These are phyloP conservation scores for Coemansia sp. DNA, from an alignment of 192 early-diverging fungal genomes.

Conservation along the genomic window DNA sequence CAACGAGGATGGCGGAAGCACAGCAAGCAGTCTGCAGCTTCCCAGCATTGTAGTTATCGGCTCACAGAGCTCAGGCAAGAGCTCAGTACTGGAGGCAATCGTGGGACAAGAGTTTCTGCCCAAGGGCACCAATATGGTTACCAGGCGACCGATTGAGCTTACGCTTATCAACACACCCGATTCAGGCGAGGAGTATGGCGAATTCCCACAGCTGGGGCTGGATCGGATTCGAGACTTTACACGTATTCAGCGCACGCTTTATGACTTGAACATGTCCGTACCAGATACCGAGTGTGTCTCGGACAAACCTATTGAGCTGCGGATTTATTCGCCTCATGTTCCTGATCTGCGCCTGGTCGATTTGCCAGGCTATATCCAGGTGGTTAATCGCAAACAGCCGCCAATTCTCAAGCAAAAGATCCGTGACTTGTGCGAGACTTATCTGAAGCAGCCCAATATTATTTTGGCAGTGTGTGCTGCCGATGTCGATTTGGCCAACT, in stretches of 20 bases:
- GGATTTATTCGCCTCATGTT: slow-evolving; percentile 80
- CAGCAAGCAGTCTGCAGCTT: slow-evolving; percentile 70
- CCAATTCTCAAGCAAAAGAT: slow-evolving; percentile 73
- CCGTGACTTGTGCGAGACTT: slow-evolving; percentile 78
- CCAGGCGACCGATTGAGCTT: slow-evolving; percentile 78
- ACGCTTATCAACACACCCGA: slow-evolving; percentile 81
- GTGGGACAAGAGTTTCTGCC: slow-evolving; percentile 83
- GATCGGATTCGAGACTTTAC: slow-evolving; percentile 87
- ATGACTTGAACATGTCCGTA: slow-evolving; percentile 93
- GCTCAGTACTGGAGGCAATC: slow-evolving; percentile 83
- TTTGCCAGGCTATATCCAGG: slow-evolving; percentile 83
- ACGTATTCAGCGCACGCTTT: slow-evolving; percentile 88
- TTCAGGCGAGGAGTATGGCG: slow-evolving; percentile 73
- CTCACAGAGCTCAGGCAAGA: slow-evolving; percentile 82
- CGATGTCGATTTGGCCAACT: slow-evolving; percentile 85
- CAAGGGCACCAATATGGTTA: slow-evolving; percentile 85
- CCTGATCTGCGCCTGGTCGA: slow-evolving; percentile 83
- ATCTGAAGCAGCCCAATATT: slow-evolving; percentile 77
- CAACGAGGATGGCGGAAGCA: slow-evolving; percentile 30
- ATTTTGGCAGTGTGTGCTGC: slow-evolving; percentile 82
- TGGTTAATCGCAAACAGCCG: slow-evolving; percentile 80
- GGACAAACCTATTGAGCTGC: slow-evolving; percentile 76
- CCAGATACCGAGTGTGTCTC: slow-evolving; percentile 89
- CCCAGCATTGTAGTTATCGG: slow-evolving; percentile 89
- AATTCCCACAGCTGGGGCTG: slow-evolving; percentile 79